phyloP scores from a whole-genome alignment of 192 early-diverging fungal genomes.

The Irineochytrium annulatum region DNA sequence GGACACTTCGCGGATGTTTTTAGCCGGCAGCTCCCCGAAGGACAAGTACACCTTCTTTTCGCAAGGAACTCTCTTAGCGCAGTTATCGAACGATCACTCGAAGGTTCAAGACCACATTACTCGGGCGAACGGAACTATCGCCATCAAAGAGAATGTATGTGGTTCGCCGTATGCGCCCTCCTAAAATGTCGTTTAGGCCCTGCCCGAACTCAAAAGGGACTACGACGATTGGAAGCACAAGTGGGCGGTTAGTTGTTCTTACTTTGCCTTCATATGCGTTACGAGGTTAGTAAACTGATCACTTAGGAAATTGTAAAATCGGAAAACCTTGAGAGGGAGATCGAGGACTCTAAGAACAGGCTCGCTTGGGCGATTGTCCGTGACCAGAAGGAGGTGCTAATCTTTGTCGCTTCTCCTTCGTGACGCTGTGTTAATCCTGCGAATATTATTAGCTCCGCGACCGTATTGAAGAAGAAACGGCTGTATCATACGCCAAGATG shows the following conservation, averaged over 20 bases:
- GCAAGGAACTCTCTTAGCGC: conserved; percentile 78
- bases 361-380: conserved; percentile 75
- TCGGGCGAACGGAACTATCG: conserved; percentile 10
- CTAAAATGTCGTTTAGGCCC: conserved; percentile 20
- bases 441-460: too few species aligned
- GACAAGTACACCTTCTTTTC: conserved; percentile 93
- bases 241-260: conserved; percentile 43
- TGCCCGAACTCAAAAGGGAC: conserved; percentile 69
- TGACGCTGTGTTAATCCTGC: too few species aligned
- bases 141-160: conserved; percentile 6
- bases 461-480: too few species aligned
- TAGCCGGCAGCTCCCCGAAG: conserved; percentile 71
- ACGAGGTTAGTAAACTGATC: not conserved
- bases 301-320: conserved; percentile 38
- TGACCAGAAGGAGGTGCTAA: conserved; percentile 48
- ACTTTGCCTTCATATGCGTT: not conserved
- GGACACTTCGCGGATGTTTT: conserved; percentile 86
- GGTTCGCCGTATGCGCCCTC: not conserved
- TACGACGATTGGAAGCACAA: conserved; percentile 61
- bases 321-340: conserved; percentile 26
- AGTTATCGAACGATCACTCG: conserved; percentile 72
- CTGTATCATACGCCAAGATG: too few species aligned
- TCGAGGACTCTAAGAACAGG: conserved; percentile 54
- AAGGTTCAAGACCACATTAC: conserved; percentile 13
- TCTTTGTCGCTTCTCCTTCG: too few species aligned